Base-by-base conservation (phyloP, 257 asterid species). In the Ophiorrhiza pumila region DNA sequence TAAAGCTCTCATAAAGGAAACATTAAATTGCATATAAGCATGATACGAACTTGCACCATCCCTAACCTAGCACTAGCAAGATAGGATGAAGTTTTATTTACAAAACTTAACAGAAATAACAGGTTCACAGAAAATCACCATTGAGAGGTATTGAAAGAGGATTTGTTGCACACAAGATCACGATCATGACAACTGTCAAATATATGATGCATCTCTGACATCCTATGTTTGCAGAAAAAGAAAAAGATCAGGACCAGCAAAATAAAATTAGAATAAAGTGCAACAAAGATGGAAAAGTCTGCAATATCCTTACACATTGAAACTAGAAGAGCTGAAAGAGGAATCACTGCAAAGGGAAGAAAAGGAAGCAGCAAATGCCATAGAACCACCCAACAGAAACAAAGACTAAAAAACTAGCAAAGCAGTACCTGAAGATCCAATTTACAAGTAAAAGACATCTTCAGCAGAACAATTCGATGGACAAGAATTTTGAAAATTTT, bases 341-440 rank as follows among this genome's bases (percentile, higher is more conserved):
- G 4, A 11, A 17, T 29, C 27, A 18, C 65, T 20, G 3, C 53
- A 12, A 47, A 13, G 2, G 22, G 10, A 14, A 20, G 23, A 34
- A 39, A 2, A 23, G 18, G 14, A 37, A 39, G 41, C 17, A 43
- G 34, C 53, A 42, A 13, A 42, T 42, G 55, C 37, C 25, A 42
- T 64, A 25, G 22, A 10, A 62, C 14, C 18, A 65, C 14, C 39
- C 0, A 35, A 42, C 13, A 23, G 10, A 8, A 23, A 65, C 22
- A 13, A 5, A 14, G 15, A 14, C 25, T 12, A 12, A n/a, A 12
- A n/a, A 39, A 65, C n/a, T 0, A 12, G 15, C 34, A 66, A 66
- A 2, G 25, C 42, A n/a, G 47, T 63, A 73, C 71, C 77, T 73
- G 71, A 63, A 73, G 43, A 22, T 35, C 50, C 63, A 61, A 43